These are phyloP conservation scores for Spathaspora gorwiae DNA, from an alignment of 805 yeast genomes.

Conservation along the genomic window DNA sequence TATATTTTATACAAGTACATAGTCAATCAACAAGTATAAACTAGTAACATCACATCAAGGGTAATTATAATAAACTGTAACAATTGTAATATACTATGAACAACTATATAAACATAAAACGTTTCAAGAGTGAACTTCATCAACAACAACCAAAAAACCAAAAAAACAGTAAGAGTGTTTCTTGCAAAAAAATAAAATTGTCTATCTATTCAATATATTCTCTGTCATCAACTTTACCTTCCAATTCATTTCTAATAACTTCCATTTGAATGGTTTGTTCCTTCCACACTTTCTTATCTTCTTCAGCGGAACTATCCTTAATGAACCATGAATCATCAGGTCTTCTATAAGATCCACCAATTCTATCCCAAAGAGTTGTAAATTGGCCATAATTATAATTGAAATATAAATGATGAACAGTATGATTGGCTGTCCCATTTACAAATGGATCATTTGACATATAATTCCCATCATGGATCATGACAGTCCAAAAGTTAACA, in stretches of 20 bases:
- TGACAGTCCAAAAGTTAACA: constrained; percentile 96
- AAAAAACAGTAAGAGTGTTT: too few relatives aligned
- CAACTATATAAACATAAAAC: neutral
- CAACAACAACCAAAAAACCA: neutral
- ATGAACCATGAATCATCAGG: constrained; percentile 82
- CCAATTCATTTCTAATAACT: constrained; percentile 69
- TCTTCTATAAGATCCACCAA: constrained; percentile 87
- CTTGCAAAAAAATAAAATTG: too few relatives aligned
- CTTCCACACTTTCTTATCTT: constrained; percentile 59
- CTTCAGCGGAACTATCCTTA: constrained; percentile 49
- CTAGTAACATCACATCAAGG: neutral
- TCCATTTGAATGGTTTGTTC: constrained; percentile 74
- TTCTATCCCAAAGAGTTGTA: constrained; percentile 96
- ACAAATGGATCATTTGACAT: constrained; percentile 88
- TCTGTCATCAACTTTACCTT: constrained; percentile 73
- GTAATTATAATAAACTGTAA: too few relatives aligned
- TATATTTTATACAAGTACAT: too few relatives aligned
- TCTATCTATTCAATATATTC: constrained; percentile 43
- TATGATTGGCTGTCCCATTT: constrained; percentile 98
- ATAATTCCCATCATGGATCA: constrained; percentile 98
- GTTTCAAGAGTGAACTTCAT: neutral
- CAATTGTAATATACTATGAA: too few relatives aligned
- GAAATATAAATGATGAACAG: constrained; percentile 93
- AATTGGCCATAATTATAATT: constrained; percentile 98
- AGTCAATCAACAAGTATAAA: neutral